Base-by-base conservation (phyloP, 495 filamentous ascomycete genomes). In the Lasiosphaeria ovina region DNA sequence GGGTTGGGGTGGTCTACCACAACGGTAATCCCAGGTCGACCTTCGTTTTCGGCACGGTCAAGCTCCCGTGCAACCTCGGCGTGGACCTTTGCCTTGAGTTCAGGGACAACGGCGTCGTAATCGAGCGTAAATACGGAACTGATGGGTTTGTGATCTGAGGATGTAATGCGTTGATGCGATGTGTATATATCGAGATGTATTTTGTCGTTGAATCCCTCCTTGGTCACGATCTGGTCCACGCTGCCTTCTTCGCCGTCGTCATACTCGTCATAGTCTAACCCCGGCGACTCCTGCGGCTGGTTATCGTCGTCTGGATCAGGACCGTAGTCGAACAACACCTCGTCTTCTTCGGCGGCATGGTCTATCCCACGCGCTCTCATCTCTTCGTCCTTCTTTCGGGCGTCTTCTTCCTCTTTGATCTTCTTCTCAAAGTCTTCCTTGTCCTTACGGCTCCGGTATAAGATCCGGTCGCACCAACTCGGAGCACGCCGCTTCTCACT, bases 391-490 rank as follows among this genome's bases (percentile, higher is more conserved):
- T 81, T 83, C 67, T 87, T 87, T 56, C 82, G 82, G 14, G 86
- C 82, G 44, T 87, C 79, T 53, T 87, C 82, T 54, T 87, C 81
- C 59, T 92, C 88, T 55, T 79, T 77, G 3, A 81, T 68, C 58
- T 84, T 87, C 54, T 75, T 77, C n/a, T 93, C 85, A 66, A 93
- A 90, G n/a, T 78, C 81, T 4, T 87, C 70, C 58, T 80, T 86
- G 63, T 92, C 88, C 54, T 79, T 83, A 42, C 87, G 84, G 2
- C 90, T 90, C 38, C 93, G 83, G 66, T 83, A 99, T 0, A 99
- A 74, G 50, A 99, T 92, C n/a, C 95, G 87, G 73, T 99, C 95
- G 70, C 95, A 99, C 93, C 93, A 99, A 69, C 92, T 96, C 4
- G 95, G 95, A 12, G 89, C 88, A 53, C 95, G 81, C 54, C 87